A percentile compares a stretch with the other conserved stretches of the same genome.
Evolutionary conservation across 2,329 filamentous ascomycete species (phyloP).

Genomic region (Fusarium lateritium): DNA sequence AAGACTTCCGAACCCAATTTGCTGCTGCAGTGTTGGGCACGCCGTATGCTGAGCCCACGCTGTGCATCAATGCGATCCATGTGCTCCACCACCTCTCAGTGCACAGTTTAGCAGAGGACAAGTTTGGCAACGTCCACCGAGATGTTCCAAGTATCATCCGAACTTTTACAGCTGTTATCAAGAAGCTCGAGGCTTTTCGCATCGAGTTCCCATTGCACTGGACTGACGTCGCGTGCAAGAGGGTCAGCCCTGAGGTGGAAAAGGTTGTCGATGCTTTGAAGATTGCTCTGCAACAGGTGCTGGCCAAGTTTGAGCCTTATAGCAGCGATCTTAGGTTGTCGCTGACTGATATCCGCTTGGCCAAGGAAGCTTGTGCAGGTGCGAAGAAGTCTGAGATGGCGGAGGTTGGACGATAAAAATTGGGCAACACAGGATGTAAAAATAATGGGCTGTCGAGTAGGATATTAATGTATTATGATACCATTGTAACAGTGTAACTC

Average conservation of each 20-base stretch:
- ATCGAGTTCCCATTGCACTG: slow-evolving; percentile 75
- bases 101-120: slow-evolving; percentile 83
- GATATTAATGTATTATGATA: slow-evolving; percentile 51
- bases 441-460: slow-evolving; percentile 25
- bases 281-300: slow-evolving; percentile 73
- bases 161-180: slow-evolving; percentile 78
- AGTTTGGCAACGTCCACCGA: slow-evolving; percentile 86
- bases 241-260: slow-evolving; percentile 77
- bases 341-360: slow-evolving; percentile 79
- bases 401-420: slow-evolving; percentile 48
- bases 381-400: slow-evolving; percentile 51
- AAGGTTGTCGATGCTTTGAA: slow-evolving; percentile 76
- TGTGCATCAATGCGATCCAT: slow-evolving; percentile 80
- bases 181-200: slow-evolving; percentile 78
- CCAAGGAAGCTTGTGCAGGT: slow-evolving; percentile 73
- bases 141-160: slow-evolving; percentile 83
- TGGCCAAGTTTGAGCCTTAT: slow-evolving; percentile 82
- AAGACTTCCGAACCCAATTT: slow-evolving; percentile 76
- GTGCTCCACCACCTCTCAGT: slow-evolving; percentile 79
- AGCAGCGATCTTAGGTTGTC: slow-evolving; percentile 78
- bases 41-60: slow-evolving; percentile 78
- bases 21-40: slow-evolving; percentile 78
- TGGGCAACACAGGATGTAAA: not conserved
- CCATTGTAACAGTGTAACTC: slow-evolving; percentile 41
- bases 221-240: slow-evolving; percentile 78